phyloP scores from a whole-genome alignment of 2,329 filamentous ascomycete species.

The Aspergillus candidus region DNA sequence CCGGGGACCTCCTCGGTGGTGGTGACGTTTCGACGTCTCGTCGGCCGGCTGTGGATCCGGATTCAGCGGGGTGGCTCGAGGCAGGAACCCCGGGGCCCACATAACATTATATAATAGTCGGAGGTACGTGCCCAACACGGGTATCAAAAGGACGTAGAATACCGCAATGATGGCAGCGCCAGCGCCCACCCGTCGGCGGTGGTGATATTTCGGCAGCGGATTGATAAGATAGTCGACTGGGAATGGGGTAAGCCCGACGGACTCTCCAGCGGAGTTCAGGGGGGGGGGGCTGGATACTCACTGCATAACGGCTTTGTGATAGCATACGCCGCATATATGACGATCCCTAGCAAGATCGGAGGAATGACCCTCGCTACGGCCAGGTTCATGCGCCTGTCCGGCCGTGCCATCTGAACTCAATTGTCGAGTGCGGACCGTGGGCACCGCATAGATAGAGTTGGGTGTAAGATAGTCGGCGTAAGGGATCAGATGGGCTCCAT shows the following conservation, averaged over 20 bases:
- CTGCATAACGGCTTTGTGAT: constrained; percentile 62
- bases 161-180: constrained; percentile 66
- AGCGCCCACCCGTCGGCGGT: constrained; percentile 45
- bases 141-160: constrained; percentile 65
- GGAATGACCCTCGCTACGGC: constrained; percentile 64
- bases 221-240: constrained; percentile 66
- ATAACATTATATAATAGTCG: constrained; percentile 65
- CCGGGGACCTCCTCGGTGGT: constrained; percentile 15
- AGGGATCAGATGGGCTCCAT: not conserved
- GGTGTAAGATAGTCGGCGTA: constrained; percentile 1
- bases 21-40: constrained; percentile 13
- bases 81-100: constrained; percentile 66
- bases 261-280: not conserved
- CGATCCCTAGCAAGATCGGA: constrained; percentile 57
- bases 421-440: constrained; percentile 10
- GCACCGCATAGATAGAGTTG: constrained; percentile 10
- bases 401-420: constrained; percentile 26
- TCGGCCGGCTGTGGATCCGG: constrained; percentile 17
- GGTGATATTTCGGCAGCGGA: constrained; percentile 35
- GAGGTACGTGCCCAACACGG: constrained; percentile 62
- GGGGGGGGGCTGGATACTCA: constrained; percentile 40
- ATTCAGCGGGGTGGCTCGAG: constrained; percentile 49
- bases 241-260: constrained; percentile 1
- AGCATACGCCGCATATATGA: constrained; percentile 67
- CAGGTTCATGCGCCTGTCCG: constrained; percentile 46